Evolutionary conservation across 2,329 filamentous ascomycete genomes (phyloP).

Genomic region (Fulvia fulva): DNA sequence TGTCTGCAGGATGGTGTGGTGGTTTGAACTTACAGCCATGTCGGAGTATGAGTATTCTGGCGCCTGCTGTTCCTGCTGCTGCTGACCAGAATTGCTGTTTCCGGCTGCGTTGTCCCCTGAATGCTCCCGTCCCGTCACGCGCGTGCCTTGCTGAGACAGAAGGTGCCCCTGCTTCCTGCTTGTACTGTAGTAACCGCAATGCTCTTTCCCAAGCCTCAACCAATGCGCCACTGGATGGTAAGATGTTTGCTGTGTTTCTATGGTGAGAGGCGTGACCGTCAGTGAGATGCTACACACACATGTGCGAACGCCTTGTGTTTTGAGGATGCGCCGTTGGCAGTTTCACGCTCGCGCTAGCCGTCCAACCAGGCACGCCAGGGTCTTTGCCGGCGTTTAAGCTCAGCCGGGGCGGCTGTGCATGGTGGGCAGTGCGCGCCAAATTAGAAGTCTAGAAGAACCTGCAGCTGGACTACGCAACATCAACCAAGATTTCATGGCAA

Average conservation of each 20-base stretch:
- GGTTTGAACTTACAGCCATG: not conserved
- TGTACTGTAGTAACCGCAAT: not conserved
- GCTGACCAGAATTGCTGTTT: not conserved
- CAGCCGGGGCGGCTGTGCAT: not conserved
- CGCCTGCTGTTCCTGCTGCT: conserved; percentile 3
- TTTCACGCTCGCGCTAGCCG: not conserved
- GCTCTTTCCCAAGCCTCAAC: not conserved
- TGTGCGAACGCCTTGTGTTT: not conserved
- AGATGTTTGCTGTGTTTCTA: not conserved
- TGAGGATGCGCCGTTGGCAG: not conserved
- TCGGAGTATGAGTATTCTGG: conserved; percentile 6
- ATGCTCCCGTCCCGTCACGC: too few species aligned
- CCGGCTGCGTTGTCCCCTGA: conserved; percentile 4
- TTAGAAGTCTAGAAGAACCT: not conserved
- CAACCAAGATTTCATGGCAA: not conserved
- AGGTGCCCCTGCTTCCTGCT: not conserved
- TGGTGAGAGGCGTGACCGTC: not conserved
- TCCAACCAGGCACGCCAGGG: not conserved
- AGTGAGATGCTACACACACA: not conserved
- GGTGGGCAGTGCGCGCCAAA: not conserved
- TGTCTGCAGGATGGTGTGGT: not conserved
- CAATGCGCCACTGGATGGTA: not conserved
- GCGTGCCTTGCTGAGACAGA: conserved; percentile 9
- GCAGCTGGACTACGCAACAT: not conserved
- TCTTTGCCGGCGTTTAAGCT: not conserved